A percentile compares a stretch with the other conserved stretches of the same genome.
Evolutionary conservation across 768 basidiomycete genomes (phyloP).

Genomic region (Gymnopilus dilepis): DNA sequence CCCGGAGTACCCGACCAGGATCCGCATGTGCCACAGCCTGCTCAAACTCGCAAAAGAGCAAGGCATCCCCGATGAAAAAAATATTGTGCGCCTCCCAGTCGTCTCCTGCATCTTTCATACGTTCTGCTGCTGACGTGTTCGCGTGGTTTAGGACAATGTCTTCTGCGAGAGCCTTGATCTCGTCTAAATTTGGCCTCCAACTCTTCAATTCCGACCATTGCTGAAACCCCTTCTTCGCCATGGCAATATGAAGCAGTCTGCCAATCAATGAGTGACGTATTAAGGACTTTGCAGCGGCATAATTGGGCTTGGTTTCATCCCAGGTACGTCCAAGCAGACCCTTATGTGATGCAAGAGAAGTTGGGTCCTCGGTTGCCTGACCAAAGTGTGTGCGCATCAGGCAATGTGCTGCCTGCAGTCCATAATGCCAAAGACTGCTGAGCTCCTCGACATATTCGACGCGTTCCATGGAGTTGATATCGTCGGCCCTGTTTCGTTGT

Average conservation of each 20-base stretch:
- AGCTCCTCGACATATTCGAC: no score
- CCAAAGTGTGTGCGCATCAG: no score
- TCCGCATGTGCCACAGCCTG: constrained; percentile 36
- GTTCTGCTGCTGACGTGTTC: not conserved
- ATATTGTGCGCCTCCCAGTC: constrained; percentile 25
- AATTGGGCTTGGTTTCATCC: not conserved
- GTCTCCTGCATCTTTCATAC: constrained; percentile 16
- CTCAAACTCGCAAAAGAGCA: constrained; percentile 35
- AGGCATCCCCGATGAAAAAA: constrained; percentile 36
- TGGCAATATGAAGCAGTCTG: not conserved
- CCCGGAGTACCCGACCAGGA: constrained; percentile 32
- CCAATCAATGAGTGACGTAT: not conserved
- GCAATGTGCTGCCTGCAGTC: no score
- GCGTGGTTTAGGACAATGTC: not conserved
- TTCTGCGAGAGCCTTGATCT: not conserved
- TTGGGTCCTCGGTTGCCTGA: no score
- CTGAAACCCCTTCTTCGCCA: not conserved
- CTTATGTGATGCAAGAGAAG: no score
- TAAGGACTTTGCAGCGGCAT: not conserved
- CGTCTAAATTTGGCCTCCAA: not conserved
- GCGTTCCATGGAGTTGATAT: no score
- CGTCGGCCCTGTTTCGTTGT: no score
- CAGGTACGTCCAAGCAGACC: no score
- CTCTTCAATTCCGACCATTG: not conserved
- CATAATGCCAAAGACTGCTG: no score